These are phyloP conservation scores for Penicillium verhagenii DNA, from an alignment of 495 filamentous ascomycete species.

Conservation along the genomic window DNA sequence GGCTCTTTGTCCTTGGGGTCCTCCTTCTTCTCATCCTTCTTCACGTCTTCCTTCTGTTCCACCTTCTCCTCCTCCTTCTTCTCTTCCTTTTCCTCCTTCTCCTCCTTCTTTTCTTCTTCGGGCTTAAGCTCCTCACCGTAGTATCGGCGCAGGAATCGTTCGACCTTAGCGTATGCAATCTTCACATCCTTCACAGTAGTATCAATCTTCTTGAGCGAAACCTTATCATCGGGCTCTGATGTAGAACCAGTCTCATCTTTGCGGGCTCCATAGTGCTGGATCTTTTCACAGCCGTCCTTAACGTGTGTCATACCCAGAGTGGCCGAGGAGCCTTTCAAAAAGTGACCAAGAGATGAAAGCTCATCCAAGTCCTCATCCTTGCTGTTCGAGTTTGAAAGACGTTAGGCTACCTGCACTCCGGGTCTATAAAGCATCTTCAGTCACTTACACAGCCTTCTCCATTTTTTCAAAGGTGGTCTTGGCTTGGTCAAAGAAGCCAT, in stretches of 20 bases:
- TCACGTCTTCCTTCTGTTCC: constrained; percentile 1
- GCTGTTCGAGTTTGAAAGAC: constrained; percentile 50
- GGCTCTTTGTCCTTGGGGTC: constrained; percentile 15
- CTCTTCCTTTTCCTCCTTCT: constrained; percentile 12
- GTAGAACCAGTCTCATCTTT: constrained; percentile 72
- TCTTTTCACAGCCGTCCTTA: constrained; percentile 91
- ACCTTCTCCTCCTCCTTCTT: constrained; percentile 5
- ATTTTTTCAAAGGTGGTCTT: constrained; percentile 83
- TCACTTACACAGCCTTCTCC: constrained; percentile 74
- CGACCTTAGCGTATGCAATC: constrained; percentile 73
- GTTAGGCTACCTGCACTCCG: constrained; percentile 10
- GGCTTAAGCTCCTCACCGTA: constrained; percentile 52
- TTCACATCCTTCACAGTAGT: constrained; percentile 69
- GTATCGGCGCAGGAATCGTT: constrained; percentile 68
- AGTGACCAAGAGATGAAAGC: constrained; percentile 86
- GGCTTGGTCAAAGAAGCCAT: constrained; percentile 91
- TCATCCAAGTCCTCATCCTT: constrained; percentile 59
- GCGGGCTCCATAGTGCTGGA: constrained; percentile 83
- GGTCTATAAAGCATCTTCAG: not conserved
- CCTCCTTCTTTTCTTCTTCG: constrained; percentile 11
- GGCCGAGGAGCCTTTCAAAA: constrained; percentile 96
- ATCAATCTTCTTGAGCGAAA: constrained; percentile 66
- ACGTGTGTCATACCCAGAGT: constrained; percentile 92
- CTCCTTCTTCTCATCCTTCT: constrained; percentile 9
- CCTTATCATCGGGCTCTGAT: constrained; percentile 59